Evolutionary conservation across 805 yeast species (phyloP), one percentile per base, ranked within the genome.

Genomic region (Zygotorulaspora chibaensis): DNA sequence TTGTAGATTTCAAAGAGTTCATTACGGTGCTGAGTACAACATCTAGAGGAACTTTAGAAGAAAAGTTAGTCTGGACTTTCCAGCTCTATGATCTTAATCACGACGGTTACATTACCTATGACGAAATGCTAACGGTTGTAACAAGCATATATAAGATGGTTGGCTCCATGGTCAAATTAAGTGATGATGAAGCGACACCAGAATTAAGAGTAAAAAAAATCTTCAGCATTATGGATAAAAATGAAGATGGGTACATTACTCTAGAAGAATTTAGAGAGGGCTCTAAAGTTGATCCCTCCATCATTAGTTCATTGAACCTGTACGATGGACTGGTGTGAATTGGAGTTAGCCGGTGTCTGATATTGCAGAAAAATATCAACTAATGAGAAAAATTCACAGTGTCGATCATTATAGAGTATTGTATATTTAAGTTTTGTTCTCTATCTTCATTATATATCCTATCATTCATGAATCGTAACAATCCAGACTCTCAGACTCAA

Each of bases 131-230:
- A 41, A 71, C 79, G 1, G 87, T 93, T 35, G 86, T 89, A 5
- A 74, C 77, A 26, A 84, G 97, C 27, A 86, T 91, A 28, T 91
- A 93, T 66, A 86, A 85, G 65, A 90, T 93, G 98, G 84, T 91
- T 48, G 99, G 98, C 1, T 77, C 90, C 1, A 88, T 90, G 91
- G 96, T 90, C 47, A 81, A 81, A 50, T 73, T 89, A 42, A 86
- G 87, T 15, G 91, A 82, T 17, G 96, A 90, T 61, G 98, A 90
- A 57, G 79, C 81, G 37, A 89, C 98, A 0, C 98, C 99, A 0
- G 96, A 90, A 58, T 71, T 81, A 53, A 75, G 98, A 50, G 88
- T 87, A 1, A 76, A 80, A 42, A 91, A 89, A 71, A 81, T 91
- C 35, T 91, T 95, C 68, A 73, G 66, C 31, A 66, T 79, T 42